Conservation (phyloP, 2,329 filamentous ascomycete genomes). For the Epichloe hybrida region DNA sequence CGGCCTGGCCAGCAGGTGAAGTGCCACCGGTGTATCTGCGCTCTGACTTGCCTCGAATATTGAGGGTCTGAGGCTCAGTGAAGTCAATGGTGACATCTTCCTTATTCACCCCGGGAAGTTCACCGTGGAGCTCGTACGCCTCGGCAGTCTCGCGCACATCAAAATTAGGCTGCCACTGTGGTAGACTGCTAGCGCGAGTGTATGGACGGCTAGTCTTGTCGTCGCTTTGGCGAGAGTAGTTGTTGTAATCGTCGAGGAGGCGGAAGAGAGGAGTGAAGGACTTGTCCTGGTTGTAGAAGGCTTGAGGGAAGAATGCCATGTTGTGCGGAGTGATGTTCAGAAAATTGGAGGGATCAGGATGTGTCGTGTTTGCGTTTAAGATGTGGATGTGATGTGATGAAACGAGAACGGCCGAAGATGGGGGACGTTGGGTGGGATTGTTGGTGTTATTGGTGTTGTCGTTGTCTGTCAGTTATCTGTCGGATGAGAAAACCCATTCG, state of each 20-base stretch:
- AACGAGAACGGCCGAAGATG: too few species aligned
- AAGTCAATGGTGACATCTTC: conserved; percentile 68
- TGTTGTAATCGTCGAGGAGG: conserved; percentile 50
- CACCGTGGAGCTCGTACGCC: conserved; percentile 64
- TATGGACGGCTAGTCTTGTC: conserved; percentile 14
- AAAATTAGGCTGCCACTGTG: conserved; percentile 62
- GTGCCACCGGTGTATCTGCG: conserved; percentile 44
- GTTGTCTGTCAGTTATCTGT: too few species aligned
- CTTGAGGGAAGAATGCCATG: conserved; percentile 48
- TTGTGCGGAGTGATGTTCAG: conserved; percentile 19
- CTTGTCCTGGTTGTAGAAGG: conserved; percentile 33
- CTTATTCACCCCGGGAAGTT: conserved; percentile 63
- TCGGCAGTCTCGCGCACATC: conserved; percentile 59
- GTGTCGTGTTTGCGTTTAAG: background rate
- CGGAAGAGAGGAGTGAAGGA: conserved; percentile 50
- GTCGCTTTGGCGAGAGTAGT: conserved; percentile 31
- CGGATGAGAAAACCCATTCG: background rate
- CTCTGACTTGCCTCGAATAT: conserved; percentile 57
- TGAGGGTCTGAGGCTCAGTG: conserved; percentile 59
- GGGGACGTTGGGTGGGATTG: too few species aligned
- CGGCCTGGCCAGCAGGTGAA: conserved; percentile 32
- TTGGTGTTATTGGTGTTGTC: too few species aligned
- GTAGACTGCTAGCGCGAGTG: conserved; percentile 19
- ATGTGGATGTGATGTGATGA: background rate
- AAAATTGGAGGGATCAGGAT: conserved; percentile 8